A percentile compares a stretch with the other conserved stretches of the same genome.
phyloP scores from a whole-genome alignment of 768 basidiomycete species.

The Agrocybe pediades region DNA sequence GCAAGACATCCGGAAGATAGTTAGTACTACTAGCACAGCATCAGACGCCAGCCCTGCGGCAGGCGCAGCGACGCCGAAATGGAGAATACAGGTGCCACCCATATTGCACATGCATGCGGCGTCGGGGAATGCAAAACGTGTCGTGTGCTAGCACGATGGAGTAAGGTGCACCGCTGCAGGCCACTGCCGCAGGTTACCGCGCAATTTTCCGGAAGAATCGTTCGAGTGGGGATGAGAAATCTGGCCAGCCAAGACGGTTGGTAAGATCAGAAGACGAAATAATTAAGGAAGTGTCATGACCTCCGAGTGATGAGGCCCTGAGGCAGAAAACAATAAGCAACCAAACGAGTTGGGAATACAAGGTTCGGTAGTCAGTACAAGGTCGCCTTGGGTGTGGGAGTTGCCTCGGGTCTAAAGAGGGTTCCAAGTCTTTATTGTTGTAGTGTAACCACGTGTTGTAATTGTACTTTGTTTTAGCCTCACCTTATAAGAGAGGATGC shows the following conservation, averaged over 20 bases:
- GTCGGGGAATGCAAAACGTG: no score
- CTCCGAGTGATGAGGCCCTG: no score
- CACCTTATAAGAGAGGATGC: conserved; percentile 15
- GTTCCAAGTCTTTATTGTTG: conserved; percentile 18
- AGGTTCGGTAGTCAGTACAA: conserved; percentile 10
- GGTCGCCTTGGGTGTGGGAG: conserved; percentile 16
- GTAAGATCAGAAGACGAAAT: not conserved
- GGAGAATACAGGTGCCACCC: no score
- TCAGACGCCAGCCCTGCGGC: no score
- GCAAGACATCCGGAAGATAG: no score
- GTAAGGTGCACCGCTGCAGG: no score
- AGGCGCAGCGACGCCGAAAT: no score
- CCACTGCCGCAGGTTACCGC: no score
- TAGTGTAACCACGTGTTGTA: conserved; percentile 14
- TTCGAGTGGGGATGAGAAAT: conserved; percentile 7
- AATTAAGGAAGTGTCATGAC: not conserved
- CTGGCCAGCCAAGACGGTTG: no score
- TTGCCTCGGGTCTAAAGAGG: conserved; percentile 1
- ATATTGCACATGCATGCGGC: no score
- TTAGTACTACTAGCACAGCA: no score
- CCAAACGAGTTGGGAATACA: conserved; percentile 9
- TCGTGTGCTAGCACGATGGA: no score
- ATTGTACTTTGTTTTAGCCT: conserved; percentile 17
- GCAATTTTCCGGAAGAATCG: not conserved
- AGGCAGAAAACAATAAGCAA: not conserved